Percentiles rank a stretch among this genome's conserved stretches.
Conservation (phyloP, 1,284 basidiomycete species). For the Puccinia horiana region DNA sequence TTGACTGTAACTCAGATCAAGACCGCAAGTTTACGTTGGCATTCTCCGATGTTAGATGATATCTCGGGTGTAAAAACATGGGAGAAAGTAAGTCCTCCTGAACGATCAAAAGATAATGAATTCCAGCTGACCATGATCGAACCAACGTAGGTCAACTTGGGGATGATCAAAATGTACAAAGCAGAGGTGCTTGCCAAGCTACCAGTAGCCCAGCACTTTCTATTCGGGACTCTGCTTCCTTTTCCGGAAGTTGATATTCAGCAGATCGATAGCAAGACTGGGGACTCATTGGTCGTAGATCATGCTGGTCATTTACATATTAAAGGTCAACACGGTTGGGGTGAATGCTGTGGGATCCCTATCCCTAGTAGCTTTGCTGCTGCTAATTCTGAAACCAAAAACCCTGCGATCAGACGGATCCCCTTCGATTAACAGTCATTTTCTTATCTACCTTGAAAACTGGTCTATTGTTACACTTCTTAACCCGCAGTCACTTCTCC, state of each 20-base stretch:
- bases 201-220: slow-evolving; percentile 93
- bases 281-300: slow-evolving; percentile 60
- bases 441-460: background rate
- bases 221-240: slow-evolving; percentile 81
- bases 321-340: slow-evolving; percentile 69
- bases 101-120: background rate
- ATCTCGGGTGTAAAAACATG: slow-evolving; percentile 75
- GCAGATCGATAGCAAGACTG: slow-evolving; percentile 59
- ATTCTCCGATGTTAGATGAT: slow-evolving; percentile 98
- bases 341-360: slow-evolving; percentile 69
- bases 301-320: slow-evolving; percentile 69
- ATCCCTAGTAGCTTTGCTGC: slow-evolving; percentile 61
- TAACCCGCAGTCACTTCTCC: background rate
- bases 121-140: background rate
- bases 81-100: background rate
- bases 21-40: slow-evolving; percentile 92
- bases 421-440: slow-evolving; percentile 34
- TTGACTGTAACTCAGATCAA: slow-evolving; percentile 69
- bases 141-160: slow-evolving; percentile 70
- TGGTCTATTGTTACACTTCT: background rate
- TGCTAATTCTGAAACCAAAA: slow-evolving; percentile 54
- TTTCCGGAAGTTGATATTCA: slow-evolving; percentile 66
- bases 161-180: slow-evolving; percentile 97
- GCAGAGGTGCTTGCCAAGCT: slow-evolving; percentile 94
- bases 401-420: slow-evolving; percentile 25